Evolutionary conservation across 495 filamentous ascomycete species (phyloP), one percentile per base, ranked within the genome.

Genomic region (Tuber borchii): DNA sequence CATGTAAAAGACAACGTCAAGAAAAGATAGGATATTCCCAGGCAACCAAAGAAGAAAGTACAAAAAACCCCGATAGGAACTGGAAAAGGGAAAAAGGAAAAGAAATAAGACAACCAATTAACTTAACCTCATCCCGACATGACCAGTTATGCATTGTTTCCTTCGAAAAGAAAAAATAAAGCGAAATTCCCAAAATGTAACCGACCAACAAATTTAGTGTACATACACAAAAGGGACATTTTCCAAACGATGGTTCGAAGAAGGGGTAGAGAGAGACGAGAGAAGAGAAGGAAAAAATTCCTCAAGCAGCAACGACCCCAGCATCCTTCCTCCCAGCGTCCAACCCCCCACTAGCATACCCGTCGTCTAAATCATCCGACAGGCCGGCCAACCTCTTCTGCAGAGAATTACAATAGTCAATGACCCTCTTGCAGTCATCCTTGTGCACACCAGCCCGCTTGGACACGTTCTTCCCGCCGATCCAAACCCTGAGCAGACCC

Each of bases 401-500:
- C 40, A 83, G 56, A 40, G 65, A 73, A 45, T 70, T 79, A 48
- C 82, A 83, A 43, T 81, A 83, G 39, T 86, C 85, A 48, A 89
- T 85, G 81, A 90, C 83, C 51, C 77, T 81, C 56, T 84, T 84
- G 40, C 88, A 85, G 45, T 87, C 79, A 39, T 83, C 83, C n/a
- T 77, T 85, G 34, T 84, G 83, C 20, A 90, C 75, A 26, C 86
- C 86, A 39, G 84, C 83, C 51, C 82, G 84, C 68, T 85, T 84
- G 8, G 85, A 84, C 20, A 85, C 82, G 12, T 79, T 72, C 46
- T 76, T 75, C 72, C 85, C 81, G 42, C 88, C 87, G 69, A 88
- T 84, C 89, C 89, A 90, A 40, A 87, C 86, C 34, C 89, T 83
- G 69, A 90, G 78, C 31, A 79, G 85, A 2, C 86, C 88, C 0